Percentiles rank a stretch among this genome's conserved stretches.
Conservation (phyloP, 306 rosid genomes). For the Mimosa pudica region DNA sequence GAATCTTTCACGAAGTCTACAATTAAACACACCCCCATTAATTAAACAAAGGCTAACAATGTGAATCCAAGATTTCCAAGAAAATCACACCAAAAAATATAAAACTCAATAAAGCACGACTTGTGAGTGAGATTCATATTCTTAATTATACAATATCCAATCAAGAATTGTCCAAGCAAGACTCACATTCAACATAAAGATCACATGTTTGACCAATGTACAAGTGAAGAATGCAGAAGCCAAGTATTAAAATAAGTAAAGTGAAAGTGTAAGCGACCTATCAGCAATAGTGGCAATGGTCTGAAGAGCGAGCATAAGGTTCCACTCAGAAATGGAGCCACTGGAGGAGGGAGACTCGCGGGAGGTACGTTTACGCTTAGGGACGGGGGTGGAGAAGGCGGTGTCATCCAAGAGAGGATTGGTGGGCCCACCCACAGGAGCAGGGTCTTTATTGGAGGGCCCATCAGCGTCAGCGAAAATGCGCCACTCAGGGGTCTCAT, state of each 20-base stretch:
- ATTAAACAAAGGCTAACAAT: neutral
- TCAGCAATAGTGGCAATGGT: constrained; percentile 97
- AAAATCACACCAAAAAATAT: neutral
- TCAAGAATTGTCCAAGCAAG: too few species aligned
- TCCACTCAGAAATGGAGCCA: constrained; percentile 90
- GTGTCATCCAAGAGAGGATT: constrained; percentile 86
- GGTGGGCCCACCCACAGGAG: constrained; percentile 90
- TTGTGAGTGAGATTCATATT: too few species aligned
- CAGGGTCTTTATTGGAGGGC: constrained; percentile 95
- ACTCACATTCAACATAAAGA: too few species aligned
- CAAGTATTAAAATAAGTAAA: too few species aligned
- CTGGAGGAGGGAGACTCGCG: constrained; percentile 89
- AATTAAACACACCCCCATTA: neutral
- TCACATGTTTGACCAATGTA: too few species aligned
- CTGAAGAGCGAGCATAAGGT: constrained; percentile 78
- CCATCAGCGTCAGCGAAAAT: constrained; percentile 91
- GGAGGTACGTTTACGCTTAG: constrained; percentile 79
- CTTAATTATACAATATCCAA: too few species aligned
- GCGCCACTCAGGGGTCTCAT: constrained; percentile 95
- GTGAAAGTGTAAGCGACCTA: constrained; percentile 44
- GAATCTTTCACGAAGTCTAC: neutral
- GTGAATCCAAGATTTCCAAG: neutral
- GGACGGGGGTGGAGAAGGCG: constrained; percentile 89
- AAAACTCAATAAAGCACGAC: constrained; percentile 11
- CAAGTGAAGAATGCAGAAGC: too few species aligned